Conservation (phyloP, 1,284 basidiomycete species). For the Phellopilus nigrolimitatus region DNA sequence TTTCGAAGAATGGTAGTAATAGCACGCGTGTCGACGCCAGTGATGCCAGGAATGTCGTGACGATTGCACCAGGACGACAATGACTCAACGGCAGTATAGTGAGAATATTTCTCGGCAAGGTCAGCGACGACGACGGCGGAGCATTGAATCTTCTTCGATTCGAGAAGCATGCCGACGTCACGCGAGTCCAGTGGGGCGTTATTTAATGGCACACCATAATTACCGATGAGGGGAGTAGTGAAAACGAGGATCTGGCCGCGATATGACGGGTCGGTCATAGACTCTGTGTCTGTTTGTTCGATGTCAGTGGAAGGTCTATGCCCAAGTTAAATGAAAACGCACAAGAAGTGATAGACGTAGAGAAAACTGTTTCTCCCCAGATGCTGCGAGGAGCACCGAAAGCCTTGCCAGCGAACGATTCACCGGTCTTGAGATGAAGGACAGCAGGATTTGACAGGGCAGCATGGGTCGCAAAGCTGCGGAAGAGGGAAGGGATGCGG, state of each 20-base stretch:
- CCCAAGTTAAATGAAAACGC: conserved; percentile 28
- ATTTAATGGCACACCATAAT: conserved; percentile 95
- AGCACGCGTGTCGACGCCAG: conserved; percentile 96
- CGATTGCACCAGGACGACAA: conserved; percentile 92
- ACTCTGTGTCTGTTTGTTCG: conserved; percentile 79
- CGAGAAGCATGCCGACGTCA: conserved; percentile 88
- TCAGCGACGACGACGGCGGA: conserved; percentile 92
- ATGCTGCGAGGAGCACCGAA: conserved; percentile 89
- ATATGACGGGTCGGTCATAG: conserved; percentile 99
- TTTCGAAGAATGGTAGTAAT: conserved; percentile 92
- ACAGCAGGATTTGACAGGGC: conserved; percentile 62
- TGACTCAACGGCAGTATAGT: conserved; percentile 92
- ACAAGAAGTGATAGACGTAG: conserved; percentile 98
- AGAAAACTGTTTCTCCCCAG: conserved; percentile 98
- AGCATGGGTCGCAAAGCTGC: conserved; percentile 65
- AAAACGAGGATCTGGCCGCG: conserved; percentile 97
- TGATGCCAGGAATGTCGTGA: conserved; percentile 88
- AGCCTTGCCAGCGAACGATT: conserved; percentile 84
- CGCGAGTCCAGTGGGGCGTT: conserved; percentile 67
- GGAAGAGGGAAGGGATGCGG: conserved; percentile 44
- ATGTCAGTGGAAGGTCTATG: conserved; percentile 1
- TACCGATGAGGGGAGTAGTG: conserved; percentile 97
- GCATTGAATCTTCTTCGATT: conserved; percentile 88
- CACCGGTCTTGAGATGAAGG: conserved; percentile 90
- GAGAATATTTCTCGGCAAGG: conserved; percentile 92